phyloP scores from a whole-genome alignment of 1,284 basidiomycete genomes.

The Trametes hirsuta region DNA sequence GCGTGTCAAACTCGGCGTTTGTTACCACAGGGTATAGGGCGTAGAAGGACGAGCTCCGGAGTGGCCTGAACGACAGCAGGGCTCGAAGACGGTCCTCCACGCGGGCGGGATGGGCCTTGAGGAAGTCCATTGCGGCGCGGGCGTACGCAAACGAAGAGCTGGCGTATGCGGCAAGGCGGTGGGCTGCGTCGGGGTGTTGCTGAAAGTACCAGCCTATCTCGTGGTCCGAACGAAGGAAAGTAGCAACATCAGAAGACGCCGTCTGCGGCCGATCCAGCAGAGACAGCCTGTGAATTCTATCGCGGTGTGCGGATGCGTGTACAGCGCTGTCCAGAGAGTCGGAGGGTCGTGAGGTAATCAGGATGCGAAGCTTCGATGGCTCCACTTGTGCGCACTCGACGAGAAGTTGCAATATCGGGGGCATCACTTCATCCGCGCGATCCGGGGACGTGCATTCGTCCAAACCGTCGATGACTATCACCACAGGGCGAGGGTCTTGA shows the following conservation, averaged over 20 bases:
- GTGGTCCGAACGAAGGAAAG: no score
- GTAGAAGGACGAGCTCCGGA: no score
- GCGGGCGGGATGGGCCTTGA: not conserved
- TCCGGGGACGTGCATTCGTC: slow-evolving; percentile 15
- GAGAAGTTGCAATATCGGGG: slow-evolving; percentile 1
- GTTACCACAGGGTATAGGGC: no score
- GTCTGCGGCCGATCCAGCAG: not conserved
- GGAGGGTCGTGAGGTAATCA: slow-evolving; percentile 15
- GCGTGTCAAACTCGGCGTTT: not conserved
- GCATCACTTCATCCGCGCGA: not conserved
- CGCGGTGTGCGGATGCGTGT: no score
- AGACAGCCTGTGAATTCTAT: no score
- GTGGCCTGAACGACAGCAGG: no score
- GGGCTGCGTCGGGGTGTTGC: no score
- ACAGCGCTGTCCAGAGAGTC: no score
- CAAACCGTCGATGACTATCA: slow-evolving; percentile 19
- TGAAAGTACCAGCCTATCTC: no score
- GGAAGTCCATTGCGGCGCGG: not conserved
- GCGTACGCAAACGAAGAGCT: not conserved
- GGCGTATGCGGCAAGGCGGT: not conserved
- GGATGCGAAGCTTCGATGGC: slow-evolving; percentile 4
- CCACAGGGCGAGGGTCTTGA: not conserved
- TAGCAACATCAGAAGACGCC: not conserved
- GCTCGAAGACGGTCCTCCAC: not conserved
- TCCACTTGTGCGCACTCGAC: not conserved